A percentile compares a stretch with the other conserved stretches of the same genome.
phyloP scores from a whole-genome alignment of 495 filamentous ascomycete species.

The Penicillium soppii region DNA sequence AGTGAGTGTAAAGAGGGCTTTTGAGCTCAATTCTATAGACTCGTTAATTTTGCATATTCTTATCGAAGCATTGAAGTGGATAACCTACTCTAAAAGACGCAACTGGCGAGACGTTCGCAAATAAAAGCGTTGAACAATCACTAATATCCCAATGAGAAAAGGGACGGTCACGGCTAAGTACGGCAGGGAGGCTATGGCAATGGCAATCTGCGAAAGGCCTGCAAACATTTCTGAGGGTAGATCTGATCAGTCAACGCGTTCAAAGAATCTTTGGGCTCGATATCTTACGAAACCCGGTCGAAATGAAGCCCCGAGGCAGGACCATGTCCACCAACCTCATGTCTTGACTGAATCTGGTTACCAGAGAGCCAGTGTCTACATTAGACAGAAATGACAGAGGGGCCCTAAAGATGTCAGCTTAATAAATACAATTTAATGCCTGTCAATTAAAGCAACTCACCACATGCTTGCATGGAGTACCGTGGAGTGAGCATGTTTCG shows the following conservation, averaged over 20 bases:
- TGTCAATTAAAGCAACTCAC: conserved; percentile 2
- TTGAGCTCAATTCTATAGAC: conserved; percentile 37
- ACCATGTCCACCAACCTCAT: conserved; percentile 42
- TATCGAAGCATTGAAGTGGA: neutral
- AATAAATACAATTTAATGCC: neutral
- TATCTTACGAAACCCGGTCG: conserved; percentile 13
- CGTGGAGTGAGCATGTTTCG: conserved; percentile 14
- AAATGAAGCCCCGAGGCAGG: conserved; percentile 22
- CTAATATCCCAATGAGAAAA: conserved; percentile 30
- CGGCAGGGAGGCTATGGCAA: conserved; percentile 27
- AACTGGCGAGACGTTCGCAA: conserved; percentile 80
- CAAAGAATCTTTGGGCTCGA: too few relatives aligned
- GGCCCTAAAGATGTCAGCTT: conserved; percentile 15
- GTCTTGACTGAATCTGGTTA: conserved; percentile 50
- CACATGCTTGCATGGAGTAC: conserved; percentile 16
- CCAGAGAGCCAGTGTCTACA: conserved; percentile 40
- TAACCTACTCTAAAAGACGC: conserved; percentile 62
- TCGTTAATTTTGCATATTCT: neutral
- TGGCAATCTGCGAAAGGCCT: conserved; percentile 24
- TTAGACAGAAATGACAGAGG: conserved; percentile 37
- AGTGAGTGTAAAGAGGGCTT: conserved; percentile 40
- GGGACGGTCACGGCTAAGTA: conserved; percentile 26
- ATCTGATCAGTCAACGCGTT: neutral
- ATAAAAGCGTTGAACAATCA: conserved; percentile 78
- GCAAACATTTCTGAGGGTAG: conserved; percentile 5